phyloP scores from a whole-genome alignment of 768 basidiomycete species.

The Leucocoprinus birnbaumii region DNA sequence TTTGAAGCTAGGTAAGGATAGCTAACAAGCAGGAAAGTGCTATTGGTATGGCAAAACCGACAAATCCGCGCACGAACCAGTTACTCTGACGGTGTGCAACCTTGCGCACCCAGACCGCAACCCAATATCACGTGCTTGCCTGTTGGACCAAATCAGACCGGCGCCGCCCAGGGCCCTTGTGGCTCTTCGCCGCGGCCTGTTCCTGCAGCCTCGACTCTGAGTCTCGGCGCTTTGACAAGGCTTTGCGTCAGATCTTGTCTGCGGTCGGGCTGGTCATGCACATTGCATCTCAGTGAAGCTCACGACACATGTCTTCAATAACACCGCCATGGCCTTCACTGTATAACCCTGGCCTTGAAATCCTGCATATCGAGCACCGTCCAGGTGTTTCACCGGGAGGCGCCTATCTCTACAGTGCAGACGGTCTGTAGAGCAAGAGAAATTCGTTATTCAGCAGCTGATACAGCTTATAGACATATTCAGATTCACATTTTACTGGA shows the following conservation, averaged over 20 bases:
- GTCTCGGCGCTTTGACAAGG: too few species aligned
- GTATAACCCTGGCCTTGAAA: slow-evolving; percentile 48
- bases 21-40: too few species aligned
- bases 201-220: too few species aligned
- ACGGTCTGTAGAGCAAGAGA: slow-evolving; percentile 24
- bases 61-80: too few species aligned
- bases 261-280: slow-evolving; percentile 16
- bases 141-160: too few species aligned
- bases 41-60: too few species aligned
- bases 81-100: too few species aligned
- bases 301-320: neutral
- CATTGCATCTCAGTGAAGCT: neutral
- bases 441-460: neutral
- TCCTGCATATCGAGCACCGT: slow-evolving; percentile 38
- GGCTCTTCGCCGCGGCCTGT: too few species aligned
- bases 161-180: too few species aligned
- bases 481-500: slow-evolving; percentile 53
- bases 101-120: too few species aligned
- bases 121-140: too few species aligned
- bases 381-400: slow-evolving; percentile 38
- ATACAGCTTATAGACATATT: slow-evolving; percentile 38
- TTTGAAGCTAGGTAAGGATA: too few species aligned
- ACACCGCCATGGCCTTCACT: slow-evolving; percentile 47
- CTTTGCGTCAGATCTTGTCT: slow-evolving; percentile 11
- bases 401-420: slow-evolving; percentile 38